Conservation (phyloP, 805 yeast species). For the Candida glaebosa region DNA sequence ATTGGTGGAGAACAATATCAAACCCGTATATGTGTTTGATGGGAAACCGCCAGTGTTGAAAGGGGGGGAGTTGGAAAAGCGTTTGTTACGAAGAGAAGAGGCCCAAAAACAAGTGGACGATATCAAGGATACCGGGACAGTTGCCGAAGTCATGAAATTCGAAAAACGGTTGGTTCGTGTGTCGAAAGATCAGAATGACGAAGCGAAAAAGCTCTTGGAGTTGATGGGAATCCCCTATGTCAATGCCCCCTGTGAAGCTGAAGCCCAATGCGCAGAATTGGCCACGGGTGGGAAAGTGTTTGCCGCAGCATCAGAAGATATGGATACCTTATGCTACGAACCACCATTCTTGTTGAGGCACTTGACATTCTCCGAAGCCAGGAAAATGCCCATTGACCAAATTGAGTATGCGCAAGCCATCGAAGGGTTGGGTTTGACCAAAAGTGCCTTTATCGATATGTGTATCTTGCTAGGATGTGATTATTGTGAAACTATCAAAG, state of each 20-base stretch:
- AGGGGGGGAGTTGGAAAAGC: slow-evolving; percentile 87
- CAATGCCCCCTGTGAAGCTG: slow-evolving; percentile 97
- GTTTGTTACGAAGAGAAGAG: slow-evolving; percentile 75
- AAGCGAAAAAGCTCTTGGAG: slow-evolving; percentile 74
- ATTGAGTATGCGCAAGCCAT: slow-evolving; percentile 64
- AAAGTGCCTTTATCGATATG: slow-evolving; percentile 77
- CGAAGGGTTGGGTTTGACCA: slow-evolving; percentile 72
- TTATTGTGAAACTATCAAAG: slow-evolving; percentile 91
- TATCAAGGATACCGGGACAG: slow-evolving; percentile 75
- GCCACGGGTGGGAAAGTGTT: slow-evolving; percentile 89
- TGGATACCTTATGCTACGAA: slow-evolving; percentile 94
- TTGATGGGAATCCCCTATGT: slow-evolving; percentile 96
- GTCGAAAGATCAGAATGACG: slow-evolving; percentile 87
- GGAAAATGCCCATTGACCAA: slow-evolving; percentile 90
- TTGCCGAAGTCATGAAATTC: slow-evolving; percentile 68
- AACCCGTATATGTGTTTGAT: slow-evolving; percentile 95
- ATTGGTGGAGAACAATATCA: slow-evolving; percentile 87
- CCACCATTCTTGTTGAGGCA: slow-evolving; percentile 84
- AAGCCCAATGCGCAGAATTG: slow-evolving; percentile 94
- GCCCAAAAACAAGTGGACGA: slow-evolving; percentile 75
- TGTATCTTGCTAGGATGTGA: slow-evolving; percentile 96
- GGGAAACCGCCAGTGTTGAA: slow-evolving; percentile 96
- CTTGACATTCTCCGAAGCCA: slow-evolving; percentile 89
- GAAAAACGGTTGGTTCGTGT: slow-evolving; percentile 90
- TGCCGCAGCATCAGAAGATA: slow-evolving; percentile 98